These are phyloP conservation scores for Plasmodium gallinaceum DNA, from an alignment of 169 alveolate species.

Conservation along the genomic window DNA sequence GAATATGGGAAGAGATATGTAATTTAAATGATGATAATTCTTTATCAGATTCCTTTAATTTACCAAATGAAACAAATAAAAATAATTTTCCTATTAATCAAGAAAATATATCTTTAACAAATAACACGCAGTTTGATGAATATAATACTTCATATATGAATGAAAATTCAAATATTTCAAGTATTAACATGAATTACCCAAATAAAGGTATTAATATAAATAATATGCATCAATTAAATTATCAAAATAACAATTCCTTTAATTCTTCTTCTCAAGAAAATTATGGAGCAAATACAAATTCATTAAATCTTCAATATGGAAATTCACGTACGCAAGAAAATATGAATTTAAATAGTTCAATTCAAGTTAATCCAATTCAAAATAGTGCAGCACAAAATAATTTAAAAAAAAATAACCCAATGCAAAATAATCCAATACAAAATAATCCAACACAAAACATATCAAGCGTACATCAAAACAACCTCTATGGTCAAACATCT, in stretches of 20 bases:
- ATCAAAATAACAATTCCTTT: conserved; percentile 6
- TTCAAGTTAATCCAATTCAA: background rate
- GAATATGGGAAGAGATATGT: conserved; percentile 79
- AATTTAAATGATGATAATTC: conserved; percentile 41
- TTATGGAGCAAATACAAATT: background rate
- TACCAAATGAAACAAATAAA: background rate
- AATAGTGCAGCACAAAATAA: background rate
- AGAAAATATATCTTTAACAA: conserved; percentile 1
- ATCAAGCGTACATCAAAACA: background rate
- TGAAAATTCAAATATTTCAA: background rate
- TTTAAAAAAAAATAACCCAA: conserved; percentile 7
- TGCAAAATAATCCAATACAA: background rate
- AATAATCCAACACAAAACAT: background rate
- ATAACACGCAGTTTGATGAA: background rate
- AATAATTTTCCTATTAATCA: background rate
- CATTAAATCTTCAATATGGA: background rate
- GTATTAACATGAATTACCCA: background rate
- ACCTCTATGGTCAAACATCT: conserved; percentile 28
- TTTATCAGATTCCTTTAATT: background rate
- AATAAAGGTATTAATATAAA: background rate
- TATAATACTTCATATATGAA: background rate
- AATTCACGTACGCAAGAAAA: background rate
- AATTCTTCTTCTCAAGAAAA: background rate
- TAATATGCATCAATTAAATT: background rate
- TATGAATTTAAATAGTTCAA: background rate